A percentile compares a stretch with the other conserved stretches of the same genome.
phyloP scores from a whole-genome alignment of 306 rosid genomes.

The Fragaria vesca region DNA sequence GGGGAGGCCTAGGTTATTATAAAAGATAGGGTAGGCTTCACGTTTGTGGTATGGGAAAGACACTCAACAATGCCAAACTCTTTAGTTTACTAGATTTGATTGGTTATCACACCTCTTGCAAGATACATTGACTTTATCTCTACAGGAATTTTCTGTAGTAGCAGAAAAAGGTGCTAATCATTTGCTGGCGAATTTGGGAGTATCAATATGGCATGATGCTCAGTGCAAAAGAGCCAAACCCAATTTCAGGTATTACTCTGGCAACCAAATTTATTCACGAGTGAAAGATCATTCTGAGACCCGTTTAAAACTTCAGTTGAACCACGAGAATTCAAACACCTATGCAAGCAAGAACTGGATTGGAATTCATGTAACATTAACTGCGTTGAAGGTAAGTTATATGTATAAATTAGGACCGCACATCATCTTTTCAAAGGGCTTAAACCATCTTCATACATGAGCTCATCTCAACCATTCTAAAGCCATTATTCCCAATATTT shows the following conservation, averaged over 20 bases:
- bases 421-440: neutral
- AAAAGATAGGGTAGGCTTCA: neutral
- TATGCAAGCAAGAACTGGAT: neutral
- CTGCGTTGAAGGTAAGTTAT: neutral
- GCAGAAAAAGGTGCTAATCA: neutral
- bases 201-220: neutral
- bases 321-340: neutral
- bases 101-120: neutral
- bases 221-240: neutral
- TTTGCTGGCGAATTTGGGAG: neutral
- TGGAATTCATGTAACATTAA: neutral
- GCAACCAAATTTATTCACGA: neutral
- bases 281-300: neutral
- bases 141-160: neutral
- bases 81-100: neutral
- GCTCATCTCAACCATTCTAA: neutral
- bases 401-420: neutral
- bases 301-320: neutral
- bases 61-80: neutral
- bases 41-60: neutral
- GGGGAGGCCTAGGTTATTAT: neutral
- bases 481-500: neutral
- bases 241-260: neutral
- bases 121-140: neutral
- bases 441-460: neutral